A percentile compares a stretch with the other conserved stretches of the same genome.
Evolutionary conservation across 139 green algal species (phyloP).

Genomic region (Diplosphaera chodatii): DNA sequence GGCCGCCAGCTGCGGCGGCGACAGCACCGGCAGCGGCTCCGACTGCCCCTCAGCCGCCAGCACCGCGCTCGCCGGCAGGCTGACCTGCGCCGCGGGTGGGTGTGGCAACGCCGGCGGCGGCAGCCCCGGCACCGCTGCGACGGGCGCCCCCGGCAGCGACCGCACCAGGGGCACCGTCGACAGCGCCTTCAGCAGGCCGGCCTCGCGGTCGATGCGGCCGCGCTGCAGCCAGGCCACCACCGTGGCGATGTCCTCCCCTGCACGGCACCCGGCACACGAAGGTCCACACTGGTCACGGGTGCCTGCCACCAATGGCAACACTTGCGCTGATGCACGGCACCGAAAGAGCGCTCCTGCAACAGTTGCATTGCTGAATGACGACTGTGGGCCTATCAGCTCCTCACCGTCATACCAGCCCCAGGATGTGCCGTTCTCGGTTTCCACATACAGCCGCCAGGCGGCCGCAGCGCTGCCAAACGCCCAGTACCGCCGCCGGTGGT

Average conservation of each 20-base stretch:
- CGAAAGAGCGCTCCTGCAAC: too few species aligned
- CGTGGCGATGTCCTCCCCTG: slow-evolving; percentile 20
- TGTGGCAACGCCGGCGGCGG: too few species aligned
- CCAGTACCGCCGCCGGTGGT: slow-evolving; percentile 67
- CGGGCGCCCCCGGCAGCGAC: not conserved
- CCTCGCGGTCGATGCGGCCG: slow-evolving; percentile 32
- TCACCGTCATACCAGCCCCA: slow-evolving; percentile 50
- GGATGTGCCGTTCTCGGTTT: slow-evolving; percentile 34
- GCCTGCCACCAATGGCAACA: too few species aligned
- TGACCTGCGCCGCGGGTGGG: not conserved
- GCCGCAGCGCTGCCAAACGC: slow-evolving; percentile 55
- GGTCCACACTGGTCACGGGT: too few species aligned
- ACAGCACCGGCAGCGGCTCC: slow-evolving; percentile 7
- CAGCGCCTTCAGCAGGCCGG: slow-evolving; percentile 47
- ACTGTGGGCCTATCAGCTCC: too few species aligned
- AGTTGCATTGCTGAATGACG: too few species aligned
- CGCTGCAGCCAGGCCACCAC: slow-evolving; percentile 37
- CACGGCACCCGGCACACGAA: too few species aligned
- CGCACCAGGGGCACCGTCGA: slow-evolving; percentile 37
- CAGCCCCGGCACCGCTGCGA: too few species aligned
- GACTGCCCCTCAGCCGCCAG: not conserved
- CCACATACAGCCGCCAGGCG: slow-evolving; percentile 64
- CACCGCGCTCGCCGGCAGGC: not conserved
- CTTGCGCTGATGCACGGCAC: too few species aligned
- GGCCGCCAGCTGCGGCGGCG: slow-evolving; percentile 20